These are phyloP conservation scores for Trichoderma oligosporum DNA, from an alignment of 2,329 filamentous ascomycete species.

Conservation along the genomic window DNA sequence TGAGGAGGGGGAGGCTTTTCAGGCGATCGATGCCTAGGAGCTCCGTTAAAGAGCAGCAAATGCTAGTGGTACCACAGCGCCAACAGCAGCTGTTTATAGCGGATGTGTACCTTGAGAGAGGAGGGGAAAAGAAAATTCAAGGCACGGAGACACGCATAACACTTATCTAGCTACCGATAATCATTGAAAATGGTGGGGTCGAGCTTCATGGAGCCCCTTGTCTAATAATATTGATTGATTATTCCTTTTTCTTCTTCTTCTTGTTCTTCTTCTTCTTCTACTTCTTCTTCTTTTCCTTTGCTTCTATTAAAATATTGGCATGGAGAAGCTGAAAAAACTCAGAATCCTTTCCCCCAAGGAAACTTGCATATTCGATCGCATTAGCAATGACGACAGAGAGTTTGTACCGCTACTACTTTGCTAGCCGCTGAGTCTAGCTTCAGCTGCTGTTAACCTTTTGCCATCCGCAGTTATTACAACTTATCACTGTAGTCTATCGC, in stretches of 20 bases:
- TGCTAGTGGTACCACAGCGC: neutral
- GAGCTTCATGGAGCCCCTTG: too few relatives aligned
- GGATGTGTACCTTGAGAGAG: neutral
- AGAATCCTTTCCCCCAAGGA: neutral
- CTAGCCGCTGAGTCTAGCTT: neutral
- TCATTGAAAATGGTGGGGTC: too few relatives aligned
- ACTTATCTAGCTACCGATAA: too few relatives aligned
- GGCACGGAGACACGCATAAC: too few relatives aligned
- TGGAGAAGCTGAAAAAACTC: too few relatives aligned
- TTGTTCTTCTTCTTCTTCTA: too few relatives aligned
- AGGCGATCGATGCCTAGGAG: conserved; percentile 14
- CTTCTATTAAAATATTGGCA: too few relatives aligned
- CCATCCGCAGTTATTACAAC: neutral
- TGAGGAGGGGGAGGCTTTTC: conserved; percentile 4
- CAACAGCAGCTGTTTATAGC: neutral
- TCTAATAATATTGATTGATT: too few relatives aligned
- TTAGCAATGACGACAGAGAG: neutral
- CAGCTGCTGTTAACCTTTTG: neutral
- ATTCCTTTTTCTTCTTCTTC: too few relatives aligned
- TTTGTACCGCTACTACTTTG: neutral
- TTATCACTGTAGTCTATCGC: neutral
- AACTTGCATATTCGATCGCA: too few relatives aligned
- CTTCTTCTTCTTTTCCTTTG: neutral
- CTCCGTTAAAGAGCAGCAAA: neutral
- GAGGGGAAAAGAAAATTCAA: too few relatives aligned